phyloP scores from a whole-genome alignment of 2,329 filamentous ascomycete genomes.

The Alternaria tenuissima region DNA sequence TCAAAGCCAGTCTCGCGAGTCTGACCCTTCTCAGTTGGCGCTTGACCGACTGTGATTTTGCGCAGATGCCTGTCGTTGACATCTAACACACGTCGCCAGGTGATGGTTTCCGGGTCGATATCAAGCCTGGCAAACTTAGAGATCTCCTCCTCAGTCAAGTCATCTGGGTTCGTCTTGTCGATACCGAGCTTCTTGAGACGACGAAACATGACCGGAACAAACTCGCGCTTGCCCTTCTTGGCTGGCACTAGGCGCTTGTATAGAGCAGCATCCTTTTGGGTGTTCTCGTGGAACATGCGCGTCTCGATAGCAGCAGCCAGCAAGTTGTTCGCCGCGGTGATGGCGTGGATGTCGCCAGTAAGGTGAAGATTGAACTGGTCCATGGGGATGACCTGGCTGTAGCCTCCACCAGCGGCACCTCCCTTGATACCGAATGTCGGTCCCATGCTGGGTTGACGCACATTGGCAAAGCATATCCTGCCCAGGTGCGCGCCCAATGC shows the following conservation, averaged over 20 bases:
- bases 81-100: constrained; percentile 94
- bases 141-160: constrained; percentile 90
- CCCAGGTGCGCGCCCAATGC: constrained; percentile 89
- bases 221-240: constrained; percentile 89
- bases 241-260: constrained; percentile 87
- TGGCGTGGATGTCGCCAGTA: constrained; percentile 97
- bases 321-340: constrained; percentile 96
- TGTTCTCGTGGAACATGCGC: constrained; percentile 96
- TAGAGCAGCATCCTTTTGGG: constrained; percentile 87
- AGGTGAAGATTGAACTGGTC: constrained; percentile 99
- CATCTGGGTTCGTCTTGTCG: constrained; percentile 90
- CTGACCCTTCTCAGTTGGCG: constrained; percentile 88
- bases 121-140: constrained; percentile 88
- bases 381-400: constrained; percentile 99
- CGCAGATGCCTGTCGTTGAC: constrained; percentile 96
- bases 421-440: constrained; percentile 99
- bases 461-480: constrained; percentile 92
- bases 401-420: constrained; percentile 94
- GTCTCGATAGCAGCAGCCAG: constrained; percentile 96
- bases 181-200: constrained; percentile 96
- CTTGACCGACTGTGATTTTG: constrained; percentile 86
- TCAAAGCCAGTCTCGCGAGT: constrained; percentile 93
- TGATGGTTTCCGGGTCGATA: constrained; percentile 96
- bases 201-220: constrained; percentile 89
- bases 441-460: constrained; percentile 94